These are phyloP conservation scores for Haplographium delicatum DNA, from an alignment of 495 filamentous ascomycete genomes.

Conservation along the genomic window DNA sequence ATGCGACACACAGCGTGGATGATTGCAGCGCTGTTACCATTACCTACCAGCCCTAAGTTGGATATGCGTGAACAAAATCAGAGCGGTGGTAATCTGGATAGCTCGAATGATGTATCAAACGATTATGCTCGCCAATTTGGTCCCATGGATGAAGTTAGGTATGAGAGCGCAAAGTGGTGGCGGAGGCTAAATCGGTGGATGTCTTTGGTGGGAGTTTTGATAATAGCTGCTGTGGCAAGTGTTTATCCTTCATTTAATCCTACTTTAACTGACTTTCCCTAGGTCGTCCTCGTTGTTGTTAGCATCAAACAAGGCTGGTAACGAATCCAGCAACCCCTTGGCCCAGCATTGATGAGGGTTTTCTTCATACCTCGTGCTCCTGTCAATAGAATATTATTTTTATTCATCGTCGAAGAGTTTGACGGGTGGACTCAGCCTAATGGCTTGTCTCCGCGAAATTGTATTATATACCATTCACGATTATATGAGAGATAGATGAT, in stretches of 20 bases:
- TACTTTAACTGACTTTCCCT: neutral
- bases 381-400: too few species aligned
- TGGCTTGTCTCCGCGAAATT: too few species aligned
- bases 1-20: slow-evolving; percentile 79
- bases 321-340: too few species aligned
- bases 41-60: slow-evolving; percentile 53
- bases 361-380: too few species aligned
- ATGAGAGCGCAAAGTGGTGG: slow-evolving; percentile 90
- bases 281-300: slow-evolving; percentile 23
- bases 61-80: slow-evolving; percentile 39
- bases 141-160: slow-evolving; percentile 53
- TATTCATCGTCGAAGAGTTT: too few species aligned
- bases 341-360: too few species aligned
- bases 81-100: slow-evolving; percentile 20
- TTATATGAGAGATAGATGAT: too few species aligned
- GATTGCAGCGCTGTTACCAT: slow-evolving; percentile 72
- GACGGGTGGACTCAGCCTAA: too few species aligned
- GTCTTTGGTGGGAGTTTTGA: slow-evolving; percentile 69
- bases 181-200: slow-evolving; percentile 84
- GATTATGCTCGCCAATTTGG: slow-evolving; percentile 21
- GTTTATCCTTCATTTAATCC: neutral
- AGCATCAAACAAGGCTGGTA: slow-evolving; percentile 32
- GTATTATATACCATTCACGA: too few species aligned
- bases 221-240: slow-evolving; percentile 72
- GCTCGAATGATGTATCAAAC: slow-evolving; percentile 19